These are phyloP conservation scores for Sporormia fimetaria DNA, from an alignment of 495 filamentous ascomycete species.

Conservation along the genomic window DNA sequence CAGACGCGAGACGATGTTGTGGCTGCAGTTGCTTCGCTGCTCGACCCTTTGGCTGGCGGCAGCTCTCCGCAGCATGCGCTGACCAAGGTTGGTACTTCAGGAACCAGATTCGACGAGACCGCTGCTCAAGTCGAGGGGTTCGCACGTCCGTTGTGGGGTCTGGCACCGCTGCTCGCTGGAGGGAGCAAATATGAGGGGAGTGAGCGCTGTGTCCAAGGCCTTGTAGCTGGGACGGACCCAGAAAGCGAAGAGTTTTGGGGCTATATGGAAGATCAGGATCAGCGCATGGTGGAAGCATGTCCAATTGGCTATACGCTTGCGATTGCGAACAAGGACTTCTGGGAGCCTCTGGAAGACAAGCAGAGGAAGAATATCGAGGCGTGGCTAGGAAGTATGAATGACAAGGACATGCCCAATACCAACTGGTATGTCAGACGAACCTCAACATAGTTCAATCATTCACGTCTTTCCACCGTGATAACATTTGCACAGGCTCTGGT, in stretches of 20 bases:
- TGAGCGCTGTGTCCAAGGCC: slow-evolving; percentile 53
- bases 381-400: slow-evolving; percentile 65
- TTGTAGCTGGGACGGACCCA: slow-evolving; percentile 57
- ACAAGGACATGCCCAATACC: slow-evolving; percentile 56
- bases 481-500: slow-evolving; percentile 54
- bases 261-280: slow-evolving; percentile 57
- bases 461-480: neutral
- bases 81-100: slow-evolving; percentile 28
- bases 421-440: slow-evolving; percentile 46
- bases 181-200: slow-evolving; percentile 51
- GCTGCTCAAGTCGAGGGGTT: slow-evolving; percentile 69
- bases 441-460: neutral
- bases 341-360: slow-evolving; percentile 49
- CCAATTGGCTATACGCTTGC: slow-evolving; percentile 56
- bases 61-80: slow-evolving; percentile 27
- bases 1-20: slow-evolving; percentile 29
- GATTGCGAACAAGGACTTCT: slow-evolving; percentile 51
- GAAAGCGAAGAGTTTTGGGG: slow-evolving; percentile 61
- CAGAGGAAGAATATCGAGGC: slow-evolving; percentile 50
- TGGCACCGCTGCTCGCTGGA: slow-evolving; percentile 56
- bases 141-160: slow-evolving; percentile 62
- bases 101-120: slow-evolving; percentile 47
- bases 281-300: slow-evolving; percentile 80
- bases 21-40: slow-evolving; percentile 29
- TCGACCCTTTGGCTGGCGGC: slow-evolving; percentile 30